Evolutionary conservation across 106 monocot species (phyloP), one percentile per base, ranked within the genome.

Genomic region (Acanthochlamys bracteata): DNA sequence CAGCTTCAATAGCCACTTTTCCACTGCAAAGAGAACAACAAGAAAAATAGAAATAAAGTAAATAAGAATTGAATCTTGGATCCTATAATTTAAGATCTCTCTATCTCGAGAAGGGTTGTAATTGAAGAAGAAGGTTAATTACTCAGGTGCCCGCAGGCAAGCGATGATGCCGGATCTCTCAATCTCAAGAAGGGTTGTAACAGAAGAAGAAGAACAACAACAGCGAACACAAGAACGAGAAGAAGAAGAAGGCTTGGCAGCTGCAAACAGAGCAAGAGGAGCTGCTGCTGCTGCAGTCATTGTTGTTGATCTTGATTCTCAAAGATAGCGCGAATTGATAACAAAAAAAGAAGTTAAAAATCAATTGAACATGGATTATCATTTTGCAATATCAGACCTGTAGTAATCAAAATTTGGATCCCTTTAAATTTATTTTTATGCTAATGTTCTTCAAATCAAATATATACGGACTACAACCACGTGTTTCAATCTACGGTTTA

Each of bases 141-240:
- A 91, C 92, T 79, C 71, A 20, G 71, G 41, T 39, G 93, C 93
- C 39, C 88, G 88, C 45, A 93, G 88, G 65, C 93, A 93, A 10
- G 93, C 84, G 67, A 93, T 83, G 79, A 88, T 57, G 41, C 82
- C 57, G 53, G 85, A 84, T 16, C 42, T 82, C 20, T 73, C 60
- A 33, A 93, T 93, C 39, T 71, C 73, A 24, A 19, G 19, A 8
- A 85, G 75, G 59, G 82, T 49, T 33, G 61, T 53, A 0, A 76
- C 76, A 45, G 57, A 42, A 49, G 23, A 41, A 22, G 60, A 66
- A 2, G 53, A 55, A n/a, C n/a, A n/a, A n/a, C n/a, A n/a, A n/a
- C n/a, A n/a, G n/a, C n/a, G n/a, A 20, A 24, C 26, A 26, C 16
- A 41, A 23, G 39, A 42, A 20, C 60, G 0, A 41, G 49, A 12